Evolutionary conservation across 176 grass and related monocot genomes (phyloP), one percentile per base, ranked within the genome.

Genomic region (Hyparrhenia diplandra): DNA sequence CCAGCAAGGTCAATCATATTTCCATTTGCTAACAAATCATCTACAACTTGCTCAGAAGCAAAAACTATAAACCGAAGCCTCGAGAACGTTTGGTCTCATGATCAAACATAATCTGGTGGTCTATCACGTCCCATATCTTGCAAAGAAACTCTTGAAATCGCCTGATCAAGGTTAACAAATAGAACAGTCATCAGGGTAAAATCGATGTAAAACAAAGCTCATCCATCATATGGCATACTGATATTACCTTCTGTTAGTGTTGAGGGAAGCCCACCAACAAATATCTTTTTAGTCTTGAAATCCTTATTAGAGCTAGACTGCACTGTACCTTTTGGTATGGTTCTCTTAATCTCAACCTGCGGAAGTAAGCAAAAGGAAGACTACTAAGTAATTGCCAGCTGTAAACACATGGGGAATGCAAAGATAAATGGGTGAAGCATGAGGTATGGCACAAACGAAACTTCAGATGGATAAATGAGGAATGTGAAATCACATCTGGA

Each of bases 1-100:
- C 88, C 92, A 71, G 89, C 85, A 67, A 98, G 90, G 65, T 95
- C 86, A 43, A 98, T 93, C 88, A 91, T 94, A 89, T 92, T 93
- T 86, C 96, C 92, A n/a, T 86, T 93, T 82, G 88, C 82, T 95
- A 98, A 89, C 59, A 98, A 82, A 86, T 76, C 86, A 85, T 98
- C 90, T 88, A 98, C 96, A 82, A 68, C 86, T 69, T 98, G 76
- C 75, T 98, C 96, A 82, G 90, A 93, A 55, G 89, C 82, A 89
- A 95, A 98, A 82, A 93, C 86, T 71, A 98, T 89, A 93, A 98
- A 98, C 96, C 96, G 85, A 98, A 95, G 46, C 96, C 96, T 83
- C 96, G 65, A 41, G 96, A 93, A 17, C 90, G 71, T 70, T 94
- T 93, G 47, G 92, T 95, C 71, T 90, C 74, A 89, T 84, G 96